Evolutionary conservation across 2,329 filamentous ascomycete species (phyloP).

Genomic region (Colletotrichum eremochloae): DNA sequence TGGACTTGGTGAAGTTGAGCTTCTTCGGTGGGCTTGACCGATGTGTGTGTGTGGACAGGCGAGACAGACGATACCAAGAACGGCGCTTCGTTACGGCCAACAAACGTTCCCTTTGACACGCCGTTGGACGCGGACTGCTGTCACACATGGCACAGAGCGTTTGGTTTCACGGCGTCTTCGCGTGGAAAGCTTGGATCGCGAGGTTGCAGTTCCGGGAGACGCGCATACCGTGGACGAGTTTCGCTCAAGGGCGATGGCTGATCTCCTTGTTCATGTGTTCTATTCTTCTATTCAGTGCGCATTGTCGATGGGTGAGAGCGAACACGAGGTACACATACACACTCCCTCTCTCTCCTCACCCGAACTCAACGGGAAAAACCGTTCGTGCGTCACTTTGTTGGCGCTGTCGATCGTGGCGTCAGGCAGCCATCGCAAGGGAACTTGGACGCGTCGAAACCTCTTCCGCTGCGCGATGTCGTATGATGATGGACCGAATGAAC

Average conservation of each 20-base stretch:
- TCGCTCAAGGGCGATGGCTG: too few relatives aligned
- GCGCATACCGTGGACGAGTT: neutral
- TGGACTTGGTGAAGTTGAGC: neutral
- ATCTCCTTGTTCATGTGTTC: too few relatives aligned
- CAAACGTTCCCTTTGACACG: neutral
- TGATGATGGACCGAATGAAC: neutral
- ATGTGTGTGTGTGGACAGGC: neutral
- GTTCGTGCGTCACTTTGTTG: neutral
- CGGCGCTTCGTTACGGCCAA: too few relatives aligned
- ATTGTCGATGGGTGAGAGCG: too few relatives aligned
- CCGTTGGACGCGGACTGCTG: neutral
- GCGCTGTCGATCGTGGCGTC: slow-evolving; percentile 29
- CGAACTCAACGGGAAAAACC: neutral
- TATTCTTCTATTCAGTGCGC: too few relatives aligned
- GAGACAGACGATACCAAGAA: neutral
- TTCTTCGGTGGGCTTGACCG: neutral
- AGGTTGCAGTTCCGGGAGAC: slow-evolving; percentile 2
- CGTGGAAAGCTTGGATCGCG: neutral
- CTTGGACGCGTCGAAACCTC: neutral
- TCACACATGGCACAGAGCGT: neutral
- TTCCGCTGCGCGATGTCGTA: neutral
- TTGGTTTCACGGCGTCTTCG: neutral
- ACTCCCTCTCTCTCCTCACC: too few relatives aligned
- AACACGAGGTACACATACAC: too few relatives aligned
- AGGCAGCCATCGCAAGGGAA: neutral